Evolutionary conservation across 345 rosid genomes (phyloP).

Genomic region (Isatis tinctoria): DNA sequence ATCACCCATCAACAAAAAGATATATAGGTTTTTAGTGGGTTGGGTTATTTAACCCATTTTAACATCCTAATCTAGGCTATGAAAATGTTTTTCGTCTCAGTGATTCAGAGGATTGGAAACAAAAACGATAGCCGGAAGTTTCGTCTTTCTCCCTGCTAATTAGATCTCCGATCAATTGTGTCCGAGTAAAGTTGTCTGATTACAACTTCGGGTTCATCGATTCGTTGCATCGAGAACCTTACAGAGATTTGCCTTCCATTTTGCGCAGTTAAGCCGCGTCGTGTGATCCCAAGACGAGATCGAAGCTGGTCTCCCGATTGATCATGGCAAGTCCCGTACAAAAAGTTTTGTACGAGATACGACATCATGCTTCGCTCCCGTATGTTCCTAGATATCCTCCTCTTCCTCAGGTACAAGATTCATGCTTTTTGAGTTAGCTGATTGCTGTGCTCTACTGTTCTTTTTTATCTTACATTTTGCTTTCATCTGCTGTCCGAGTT

Average conservation of each 20-base stretch:
- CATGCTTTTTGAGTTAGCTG: neutral
- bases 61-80: too few species aligned
- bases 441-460: neutral
- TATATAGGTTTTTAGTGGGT: too few species aligned
- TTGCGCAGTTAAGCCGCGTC: neutral
- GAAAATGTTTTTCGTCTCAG: neutral
- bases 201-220: neutral
- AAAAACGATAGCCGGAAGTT: neutral
- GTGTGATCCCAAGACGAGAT: neutral
- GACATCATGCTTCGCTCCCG: slow-evolving; percentile 60
- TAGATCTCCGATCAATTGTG: slow-evolving; percentile 13
- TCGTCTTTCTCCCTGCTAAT: neutral
- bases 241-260: neutral
- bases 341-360: slow-evolving; percentile 63
- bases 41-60: too few species aligned
- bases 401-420: slow-evolving; percentile 48
- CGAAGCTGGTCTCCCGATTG: neutral
- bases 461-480: neutral
- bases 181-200: neutral
- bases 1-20: too few species aligned
- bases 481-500: slow-evolving; percentile 14
- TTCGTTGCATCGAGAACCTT: neutral
- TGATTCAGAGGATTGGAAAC: neutral
- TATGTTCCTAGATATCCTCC: slow-evolving; percentile 71
- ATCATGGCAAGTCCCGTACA: slow-evolving; percentile 36